Evolutionary conservation across 441 rosid genomes (phyloP).

Genomic region (Mallotus japonicus): DNA sequence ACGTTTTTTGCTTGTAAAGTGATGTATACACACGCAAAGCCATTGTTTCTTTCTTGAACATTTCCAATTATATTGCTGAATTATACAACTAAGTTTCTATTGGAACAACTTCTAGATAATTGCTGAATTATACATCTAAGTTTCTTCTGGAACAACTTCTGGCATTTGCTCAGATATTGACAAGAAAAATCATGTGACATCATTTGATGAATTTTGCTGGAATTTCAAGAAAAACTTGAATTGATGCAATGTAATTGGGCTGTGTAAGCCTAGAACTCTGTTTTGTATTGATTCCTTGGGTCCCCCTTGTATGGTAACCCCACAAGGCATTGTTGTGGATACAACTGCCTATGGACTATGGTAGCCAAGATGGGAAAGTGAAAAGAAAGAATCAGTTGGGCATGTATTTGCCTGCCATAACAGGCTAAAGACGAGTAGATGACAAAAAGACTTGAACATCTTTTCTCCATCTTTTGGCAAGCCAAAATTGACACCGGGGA

Average conservation of each 20-base stretch:
- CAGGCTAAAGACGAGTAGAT: background rate
- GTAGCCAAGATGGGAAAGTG: background rate
- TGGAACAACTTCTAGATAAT: background rate
- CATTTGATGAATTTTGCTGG: background rate
- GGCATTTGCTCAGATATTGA: background rate
- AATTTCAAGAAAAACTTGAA: background rate
- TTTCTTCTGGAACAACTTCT: background rate
- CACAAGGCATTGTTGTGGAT: too few relatives aligned
- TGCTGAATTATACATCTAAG: background rate
- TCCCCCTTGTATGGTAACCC: background rate
- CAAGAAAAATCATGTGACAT: background rate
- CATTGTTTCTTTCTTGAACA: background rate
- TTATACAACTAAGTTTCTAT: background rate
- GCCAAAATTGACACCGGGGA: background rate
- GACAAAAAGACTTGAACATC: conserved; percentile 10
- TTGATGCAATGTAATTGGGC: background rate
- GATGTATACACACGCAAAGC: background rate
- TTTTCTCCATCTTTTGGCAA: background rate
- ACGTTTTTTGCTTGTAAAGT: background rate
- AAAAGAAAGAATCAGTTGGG: background rate
- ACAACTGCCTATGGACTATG: too few relatives aligned
- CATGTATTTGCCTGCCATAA: background rate
- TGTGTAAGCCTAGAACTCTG: background rate
- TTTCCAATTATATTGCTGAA: background rate
- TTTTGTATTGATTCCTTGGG: background rate